Base-by-base conservation (phyloP, 805 yeast species). In the Ogataea pilisensis region DNA sequence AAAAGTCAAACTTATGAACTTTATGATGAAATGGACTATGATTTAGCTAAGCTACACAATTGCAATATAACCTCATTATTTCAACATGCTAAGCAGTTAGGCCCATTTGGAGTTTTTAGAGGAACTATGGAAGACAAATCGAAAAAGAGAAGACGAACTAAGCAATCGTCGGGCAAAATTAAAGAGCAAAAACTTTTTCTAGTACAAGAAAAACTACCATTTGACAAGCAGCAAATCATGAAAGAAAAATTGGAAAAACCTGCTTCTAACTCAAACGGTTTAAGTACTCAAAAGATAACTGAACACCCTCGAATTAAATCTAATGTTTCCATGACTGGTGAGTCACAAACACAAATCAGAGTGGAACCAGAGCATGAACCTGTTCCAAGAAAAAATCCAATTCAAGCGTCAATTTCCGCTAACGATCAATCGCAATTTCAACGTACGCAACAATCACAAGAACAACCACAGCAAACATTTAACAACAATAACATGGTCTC, bases 81-180 rank as follows among this genome's bases (percentile, higher is more conserved):
- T 3, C 67, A 69, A 31, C 30, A 26, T 6, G 45, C 57, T 7
- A 41, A 44, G 27, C 44, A 48, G 18, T 61, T 73, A 33, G 95
- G 95, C 1, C 95, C 93, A 12, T 89, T 87, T 66, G 95, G 95
- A 1, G 93, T 86, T 1, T 86, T 88, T 52, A 72, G 72, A 48
- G 82, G 82, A 1, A 43, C 58, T 22, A 50, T 49, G 42, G 41
- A 53, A 38, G 35, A 58, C 9, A 24, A 20, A 22, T 35, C 8
- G 36, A 47, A 19, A 35, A 46, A 35, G 41, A 46, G 53, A 52
- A 38, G 50, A 44, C 40, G 54, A 44, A 34, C 49, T 42, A 37
- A 41, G n/a, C n/a, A n/a, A n/a, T n/a, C n/a, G n/a, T n/a, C n/a
- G n/a, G n/a, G n/a, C n/a, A n/a, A n/a, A n/a, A n/a, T n/a, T n/a